Base-by-base conservation (phyloP, 2,329 filamentous ascomycete species). In the Cucurbitaria berberidis region DNA sequence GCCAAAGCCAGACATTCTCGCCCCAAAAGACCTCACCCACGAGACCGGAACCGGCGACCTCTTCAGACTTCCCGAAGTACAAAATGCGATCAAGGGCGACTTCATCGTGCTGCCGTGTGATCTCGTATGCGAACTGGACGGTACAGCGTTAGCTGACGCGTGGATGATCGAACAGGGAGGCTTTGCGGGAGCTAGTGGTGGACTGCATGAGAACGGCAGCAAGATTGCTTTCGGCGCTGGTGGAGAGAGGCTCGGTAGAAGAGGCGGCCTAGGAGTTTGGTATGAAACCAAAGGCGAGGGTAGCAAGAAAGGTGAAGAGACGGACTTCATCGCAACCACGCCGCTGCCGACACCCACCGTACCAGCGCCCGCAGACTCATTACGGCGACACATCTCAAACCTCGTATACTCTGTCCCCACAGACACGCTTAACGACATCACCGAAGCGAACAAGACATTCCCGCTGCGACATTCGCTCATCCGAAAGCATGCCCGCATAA, bases 31-130 rank as follows among this genome's bases (percentile, higher is more conserved):
- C 36, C 81, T 97, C 29, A 87, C 90, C 44, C 86, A 92, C 68
- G 95, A 90, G 54, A 96, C 89, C 0, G 92, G 92, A 45, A 98
- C 95, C 6, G 93, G 91, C 7, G 89, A 96, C 67, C 86, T 98
- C 18, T 84, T 99, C 46, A 86, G 93, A 9, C 81, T 96, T 8
- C 89, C 90, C 0, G 90, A 96, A 72, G 86, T 98, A 39, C 87
- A 89, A 69, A 81, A 82, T n/a, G 82, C 86, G 7, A 86, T 99
- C 64, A 91, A 85, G 48, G 86, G 87, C 11, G 91, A 99, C 76
- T 98, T 99, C 69, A 79, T 97, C 22, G 85, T 98, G 3, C 80
- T 99, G 3, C 93, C 95, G 0, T 99, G 95, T 75, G 95, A 99
- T 73, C 81, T 99, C 6, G 87, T 99, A 34, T 97, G 92, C 72